These are phyloP conservation scores for Neurospora sp. DNA, from an alignment of 495 filamentous ascomycete species.

Conservation along the genomic window DNA sequence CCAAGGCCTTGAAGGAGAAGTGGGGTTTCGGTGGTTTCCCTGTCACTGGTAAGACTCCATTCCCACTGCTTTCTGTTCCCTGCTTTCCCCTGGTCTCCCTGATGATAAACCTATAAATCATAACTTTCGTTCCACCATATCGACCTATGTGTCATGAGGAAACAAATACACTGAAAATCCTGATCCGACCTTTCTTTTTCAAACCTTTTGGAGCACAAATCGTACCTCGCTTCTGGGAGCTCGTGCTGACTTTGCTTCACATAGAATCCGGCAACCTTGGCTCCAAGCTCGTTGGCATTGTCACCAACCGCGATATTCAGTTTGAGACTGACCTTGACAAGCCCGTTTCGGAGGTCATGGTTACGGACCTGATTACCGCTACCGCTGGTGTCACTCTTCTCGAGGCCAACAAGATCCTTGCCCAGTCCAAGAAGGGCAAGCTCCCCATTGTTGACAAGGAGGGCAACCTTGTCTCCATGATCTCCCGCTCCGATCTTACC, in stretches of 20 bases:
- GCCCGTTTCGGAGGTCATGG: slow-evolving; percentile 86
- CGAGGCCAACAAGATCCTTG: slow-evolving; percentile 88
- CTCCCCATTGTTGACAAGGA: slow-evolving; percentile 85
- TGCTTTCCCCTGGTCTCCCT: slow-evolving; percentile 39
- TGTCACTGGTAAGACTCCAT: slow-evolving; percentile 75
- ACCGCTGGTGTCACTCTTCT: slow-evolving; percentile 70
- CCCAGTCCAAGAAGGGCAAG: slow-evolving; percentile 97
- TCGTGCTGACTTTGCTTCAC: slow-evolving; percentile 18
- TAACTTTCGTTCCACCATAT: slow-evolving; percentile 99
- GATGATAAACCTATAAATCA: slow-evolving; percentile 58
- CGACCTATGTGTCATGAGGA: slow-evolving; percentile 82
- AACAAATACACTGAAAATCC: slow-evolving; percentile 36
- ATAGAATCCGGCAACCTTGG: slow-evolving; percentile 85
- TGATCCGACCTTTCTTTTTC: slow-evolving; percentile 34
- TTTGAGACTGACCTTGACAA: slow-evolving; percentile 68
- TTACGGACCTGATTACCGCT: slow-evolving; percentile 88
- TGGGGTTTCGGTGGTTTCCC: slow-evolving; percentile 99
- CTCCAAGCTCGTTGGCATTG: slow-evolving; percentile 91
- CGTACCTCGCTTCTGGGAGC: slow-evolving; percentile 8
- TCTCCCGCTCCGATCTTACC: slow-evolving; percentile 94
- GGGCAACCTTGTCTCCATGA: slow-evolving; percentile 84
- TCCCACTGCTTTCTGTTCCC: slow-evolving; percentile 8
- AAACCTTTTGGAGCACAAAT: slow-evolving; percentile 7
- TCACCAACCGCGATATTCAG: slow-evolving; percentile 95
- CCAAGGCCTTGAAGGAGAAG: slow-evolving; percentile 85